Conservation (phyloP, 768 basidiomycete species). For the Daedalea quercina region DNA sequence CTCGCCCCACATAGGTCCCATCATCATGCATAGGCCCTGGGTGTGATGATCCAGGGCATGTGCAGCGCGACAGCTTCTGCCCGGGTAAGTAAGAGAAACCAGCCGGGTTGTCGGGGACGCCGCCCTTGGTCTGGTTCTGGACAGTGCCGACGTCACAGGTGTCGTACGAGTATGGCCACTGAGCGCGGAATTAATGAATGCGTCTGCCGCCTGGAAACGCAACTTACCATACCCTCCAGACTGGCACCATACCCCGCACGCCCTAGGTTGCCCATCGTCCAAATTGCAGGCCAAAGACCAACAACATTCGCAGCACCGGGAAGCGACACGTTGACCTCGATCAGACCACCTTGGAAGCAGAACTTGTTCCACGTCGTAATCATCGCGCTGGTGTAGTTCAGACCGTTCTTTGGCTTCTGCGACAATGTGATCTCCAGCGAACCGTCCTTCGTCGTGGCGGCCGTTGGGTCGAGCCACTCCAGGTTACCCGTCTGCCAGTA, state of each 20-base stretch:
- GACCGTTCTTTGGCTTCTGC: slow-evolving; percentile 43
- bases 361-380: slow-evolving; percentile 71
- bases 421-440: slow-evolving; percentile 45
- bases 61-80: slow-evolving; percentile 35
- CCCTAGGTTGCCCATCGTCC: slow-evolving; percentile 57
- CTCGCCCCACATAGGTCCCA: slow-evolving; percentile 54
- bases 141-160: slow-evolving; percentile 81
- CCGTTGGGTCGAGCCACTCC: slow-evolving; percentile 84
- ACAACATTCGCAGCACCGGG: slow-evolving; percentile 62
- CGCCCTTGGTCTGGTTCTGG: slow-evolving; percentile 71
- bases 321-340: slow-evolving; percentile 57
- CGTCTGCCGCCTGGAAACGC: background rate
- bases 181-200: background rate
- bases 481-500: slow-evolving; percentile 44
- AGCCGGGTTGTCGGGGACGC: slow-evolving; percentile 31
- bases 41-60: slow-evolving; percentile 41
- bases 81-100: slow-evolving; percentile 69
- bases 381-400: slow-evolving; percentile 37
- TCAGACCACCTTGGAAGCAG: slow-evolving; percentile 80
- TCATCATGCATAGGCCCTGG: slow-evolving; percentile 46
- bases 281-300: slow-evolving; percentile 49
- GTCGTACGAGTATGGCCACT: slow-evolving; percentile 68
- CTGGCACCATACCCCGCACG: slow-evolving; percentile 68
- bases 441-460: slow-evolving; percentile 38
- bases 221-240: slow-evolving; percentile 40